Evolutionary conservation across 495 filamentous ascomycete genomes (phyloP), one percentile per base, ranked within the genome.

Genomic region (Penicillium robsamsonii): DNA sequence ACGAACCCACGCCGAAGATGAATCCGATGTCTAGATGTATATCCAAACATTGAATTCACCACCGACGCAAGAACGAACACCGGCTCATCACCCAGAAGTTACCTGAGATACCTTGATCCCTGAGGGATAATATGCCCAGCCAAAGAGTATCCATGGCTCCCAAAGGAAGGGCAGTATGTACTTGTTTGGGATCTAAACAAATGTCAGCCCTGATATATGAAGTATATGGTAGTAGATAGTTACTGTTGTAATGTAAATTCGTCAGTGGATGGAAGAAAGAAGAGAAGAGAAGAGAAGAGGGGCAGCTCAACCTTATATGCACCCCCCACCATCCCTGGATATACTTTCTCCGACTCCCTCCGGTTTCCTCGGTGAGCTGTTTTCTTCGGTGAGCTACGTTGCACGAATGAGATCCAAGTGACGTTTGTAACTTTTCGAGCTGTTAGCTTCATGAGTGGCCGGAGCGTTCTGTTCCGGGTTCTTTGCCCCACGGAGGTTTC

Each of bases 81-180:
- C 83, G 83, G 84, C 81, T 72, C 84, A 87, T 38, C 81, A 79
- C 81, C 73, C 72, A 77, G 69, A 70, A 53, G 70, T 80, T 80
- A 78, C 77, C 78, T 84, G 74, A 81, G 71, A 75, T 84, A 84
- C 81, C 82, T 85, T 84, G 81, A 85, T 78, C 75, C 64, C 65
- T 63, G 50, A 65, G 56, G 57, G 63, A 71, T 67, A 67, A 72
- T 63, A 49, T 61, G 60, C 56, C 70, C 69, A 70, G 66, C 69
- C 62, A 70, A 71, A 77, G 69, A 56, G 46, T 61, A 57, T 66
- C 60, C 73, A 76, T 74, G 70, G 62, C 74, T 78, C 71, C 73
- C 74, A 65, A 70, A 43, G 40, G 63, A 53, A 56, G 53, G 63
- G 63, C 60, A 55, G 29, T 57, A 60, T 66, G 63, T 68, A 68